Evolutionary conservation across 257 asterid species (phyloP).

Genomic region (Linderniella brevidens): DNA sequence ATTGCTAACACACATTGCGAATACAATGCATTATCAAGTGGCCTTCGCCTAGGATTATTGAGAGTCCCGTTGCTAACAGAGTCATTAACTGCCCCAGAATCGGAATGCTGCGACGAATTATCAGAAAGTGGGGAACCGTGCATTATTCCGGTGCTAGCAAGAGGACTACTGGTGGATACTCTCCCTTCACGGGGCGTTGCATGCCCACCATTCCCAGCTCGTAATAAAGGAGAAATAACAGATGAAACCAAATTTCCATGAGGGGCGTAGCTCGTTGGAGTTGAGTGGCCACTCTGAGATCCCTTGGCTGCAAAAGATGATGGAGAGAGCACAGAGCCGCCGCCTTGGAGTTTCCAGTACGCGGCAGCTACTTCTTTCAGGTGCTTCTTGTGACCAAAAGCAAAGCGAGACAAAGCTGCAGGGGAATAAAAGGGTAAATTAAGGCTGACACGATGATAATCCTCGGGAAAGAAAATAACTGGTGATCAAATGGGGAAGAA

Average conservation of each 20-base stretch:
- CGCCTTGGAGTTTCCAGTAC: conserved; percentile 70
- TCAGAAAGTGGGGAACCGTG: conserved; percentile 98
- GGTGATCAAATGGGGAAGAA: no score
- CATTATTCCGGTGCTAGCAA: conserved; percentile 66
- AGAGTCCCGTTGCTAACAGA: conserved; percentile 58
- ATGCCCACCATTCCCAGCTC: conserved; percentile 45
- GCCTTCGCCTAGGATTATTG: conserved; percentile 51
- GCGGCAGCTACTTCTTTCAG: conserved; percentile 88
- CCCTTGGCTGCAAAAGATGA: conserved; percentile 62
- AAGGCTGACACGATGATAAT: no score
- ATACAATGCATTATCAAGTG: conserved; percentile 74
- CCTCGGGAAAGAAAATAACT: no score
- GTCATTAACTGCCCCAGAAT: conserved; percentile 62
- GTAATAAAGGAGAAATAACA: conserved; percentile 47
- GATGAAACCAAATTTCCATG: conserved; percentile 65
- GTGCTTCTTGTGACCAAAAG: conserved; percentile 93
- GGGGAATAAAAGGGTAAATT: conserved; percentile 1
- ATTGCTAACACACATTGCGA: conserved; percentile 79
- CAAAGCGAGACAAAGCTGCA: conserved; percentile 94
- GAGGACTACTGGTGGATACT: conserved; percentile 79
- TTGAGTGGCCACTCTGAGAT: conserved; percentile 65
- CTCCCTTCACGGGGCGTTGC: conserved; percentile 66
- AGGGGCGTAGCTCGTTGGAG: conserved; percentile 61
- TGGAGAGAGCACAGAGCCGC: conserved; percentile 66
- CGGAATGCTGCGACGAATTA: conserved; percentile 91